A percentile compares a stretch with the other conserved stretches of the same genome.
Evolutionary conservation across 371 early-diverging fungal species (phyloP).

Genomic region (Syncephalis plumigaleata): DNA sequence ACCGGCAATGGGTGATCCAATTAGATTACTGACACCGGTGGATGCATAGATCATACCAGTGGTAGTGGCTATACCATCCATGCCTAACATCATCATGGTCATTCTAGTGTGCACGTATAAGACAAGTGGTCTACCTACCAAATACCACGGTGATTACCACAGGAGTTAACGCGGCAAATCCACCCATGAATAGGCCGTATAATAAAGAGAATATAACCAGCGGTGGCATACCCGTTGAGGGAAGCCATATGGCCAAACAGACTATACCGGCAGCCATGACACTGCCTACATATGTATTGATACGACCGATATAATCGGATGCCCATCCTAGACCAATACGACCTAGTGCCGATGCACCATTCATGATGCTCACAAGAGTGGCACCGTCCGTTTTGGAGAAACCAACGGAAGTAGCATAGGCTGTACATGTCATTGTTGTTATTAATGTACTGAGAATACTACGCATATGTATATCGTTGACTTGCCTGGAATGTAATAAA

Average conservation of each 20-base stretch:
- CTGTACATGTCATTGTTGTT: slow-evolving; percentile 1
- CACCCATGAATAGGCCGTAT: slow-evolving; percentile 41
- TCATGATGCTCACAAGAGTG: slow-evolving; percentile 26
- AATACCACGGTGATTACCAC: slow-evolving; percentile 27
- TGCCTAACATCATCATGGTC: neutral
- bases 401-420: slow-evolving; percentile 15
- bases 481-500: slow-evolving; percentile 15
- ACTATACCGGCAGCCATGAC: slow-evolving; percentile 21
- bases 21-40: slow-evolving; percentile 13
- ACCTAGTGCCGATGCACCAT: slow-evolving; percentile 30
- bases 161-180: slow-evolving; percentile 24
- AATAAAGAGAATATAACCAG: slow-evolving; percentile 28
- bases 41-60: slow-evolving; percentile 19
- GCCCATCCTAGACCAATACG: slow-evolving; percentile 25
- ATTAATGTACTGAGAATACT: neutral
- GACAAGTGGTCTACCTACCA: slow-evolving; percentile 11
- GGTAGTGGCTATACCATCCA: slow-evolving; percentile 13
- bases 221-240: slow-evolving; percentile 21
- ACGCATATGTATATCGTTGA: slow-evolving; percentile 6
- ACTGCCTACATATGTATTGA: slow-evolving; percentile 27
- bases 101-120: too few relatives aligned
- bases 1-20: slow-evolving; percentile 23
- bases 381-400: slow-evolving; percentile 21
- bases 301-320: slow-evolving; percentile 32
- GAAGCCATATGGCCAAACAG: slow-evolving; percentile 37